phyloP scores from a whole-genome alignment of 768 basidiomycete species.

The Lenzites betulinus region DNA sequence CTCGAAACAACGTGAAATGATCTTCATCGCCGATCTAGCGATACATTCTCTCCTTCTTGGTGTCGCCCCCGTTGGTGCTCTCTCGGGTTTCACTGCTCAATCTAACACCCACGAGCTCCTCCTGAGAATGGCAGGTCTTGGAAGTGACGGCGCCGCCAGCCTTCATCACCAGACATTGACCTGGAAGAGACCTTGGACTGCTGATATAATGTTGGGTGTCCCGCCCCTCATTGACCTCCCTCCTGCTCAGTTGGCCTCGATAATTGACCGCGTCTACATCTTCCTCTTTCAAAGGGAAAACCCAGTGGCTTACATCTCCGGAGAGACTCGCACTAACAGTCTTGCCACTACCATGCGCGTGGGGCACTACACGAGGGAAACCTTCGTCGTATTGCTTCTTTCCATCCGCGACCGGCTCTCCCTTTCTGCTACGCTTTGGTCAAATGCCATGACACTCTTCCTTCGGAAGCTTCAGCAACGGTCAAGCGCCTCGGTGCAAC shows the following conservation, averaged over 20 bases:
- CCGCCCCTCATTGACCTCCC: neutral
- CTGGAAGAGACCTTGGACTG: slow-evolving; percentile 33
- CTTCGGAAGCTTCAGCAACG: neutral
- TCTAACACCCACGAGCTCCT: slow-evolving; percentile 42
- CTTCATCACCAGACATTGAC: slow-evolving; percentile 37
- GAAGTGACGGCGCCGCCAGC: slow-evolving; percentile 1
- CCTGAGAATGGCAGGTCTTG: neutral
- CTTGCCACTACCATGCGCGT: slow-evolving; percentile 17
- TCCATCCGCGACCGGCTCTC: slow-evolving; percentile 33
- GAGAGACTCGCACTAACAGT: neutral
- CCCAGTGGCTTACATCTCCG: neutral
- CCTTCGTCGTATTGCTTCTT: slow-evolving; percentile 46
- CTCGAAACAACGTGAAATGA: slow-evolving; percentile 31
- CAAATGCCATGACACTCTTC: neutral
- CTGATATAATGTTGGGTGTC: slow-evolving; percentile 9
- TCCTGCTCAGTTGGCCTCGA: neutral
- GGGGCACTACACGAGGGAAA: slow-evolving; percentile 42
- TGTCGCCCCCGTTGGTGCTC: slow-evolving; percentile 39
- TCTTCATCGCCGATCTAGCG: slow-evolving; percentile 39
- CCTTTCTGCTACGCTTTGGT: neutral
- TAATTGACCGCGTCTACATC: neutral
- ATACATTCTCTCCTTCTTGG: slow-evolving; percentile 43
- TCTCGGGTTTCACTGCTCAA: slow-evolving; percentile 40
- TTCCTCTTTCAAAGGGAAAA: neutral
- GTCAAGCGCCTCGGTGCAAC: neutral